These are phyloP conservation scores for Fonsecaea nubica DNA, from an alignment of 2,329 filamentous ascomycete species.

Conservation along the genomic window DNA sequence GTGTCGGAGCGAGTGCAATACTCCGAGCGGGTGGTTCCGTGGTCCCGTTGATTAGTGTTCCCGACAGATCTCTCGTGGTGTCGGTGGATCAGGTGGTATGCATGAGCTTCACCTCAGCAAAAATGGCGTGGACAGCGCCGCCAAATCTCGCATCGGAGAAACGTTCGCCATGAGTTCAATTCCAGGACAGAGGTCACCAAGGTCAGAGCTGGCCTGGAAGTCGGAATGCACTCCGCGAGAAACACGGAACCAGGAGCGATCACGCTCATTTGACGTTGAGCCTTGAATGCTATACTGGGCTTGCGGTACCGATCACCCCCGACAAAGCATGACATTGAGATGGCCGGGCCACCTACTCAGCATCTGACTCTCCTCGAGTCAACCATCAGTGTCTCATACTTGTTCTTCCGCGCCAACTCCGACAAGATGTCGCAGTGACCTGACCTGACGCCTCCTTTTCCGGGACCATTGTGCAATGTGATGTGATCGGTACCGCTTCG, in stretches of 20 bases:
- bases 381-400: too few relatives aligned
- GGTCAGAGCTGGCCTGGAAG: neutral
- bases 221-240: neutral
- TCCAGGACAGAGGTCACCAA: neutral
- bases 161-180: neutral
- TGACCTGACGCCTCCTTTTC: too few relatives aligned
- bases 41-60: neutral
- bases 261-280: neutral
- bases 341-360: too few relatives aligned
- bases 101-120: neutral
- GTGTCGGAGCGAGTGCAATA: neutral
- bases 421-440: too few relatives aligned
- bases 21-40: slow-evolving; percentile 1
- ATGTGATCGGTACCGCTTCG: too few relatives aligned
- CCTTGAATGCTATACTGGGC: neutral
- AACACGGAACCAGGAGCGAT: neutral
- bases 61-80: neutral
- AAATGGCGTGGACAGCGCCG: neutral
- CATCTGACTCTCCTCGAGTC: too few relatives aligned
- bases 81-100: neutral
- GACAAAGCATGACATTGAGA: too few relatives aligned
- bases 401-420: too few relatives aligned
- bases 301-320: too few relatives aligned
- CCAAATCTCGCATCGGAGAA: neutral
- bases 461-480: too few relatives aligned